Evolutionary conservation across 2,329 filamentous ascomycete genomes (phyloP).

Genomic region (Microcyclospora tardicrescens): DNA sequence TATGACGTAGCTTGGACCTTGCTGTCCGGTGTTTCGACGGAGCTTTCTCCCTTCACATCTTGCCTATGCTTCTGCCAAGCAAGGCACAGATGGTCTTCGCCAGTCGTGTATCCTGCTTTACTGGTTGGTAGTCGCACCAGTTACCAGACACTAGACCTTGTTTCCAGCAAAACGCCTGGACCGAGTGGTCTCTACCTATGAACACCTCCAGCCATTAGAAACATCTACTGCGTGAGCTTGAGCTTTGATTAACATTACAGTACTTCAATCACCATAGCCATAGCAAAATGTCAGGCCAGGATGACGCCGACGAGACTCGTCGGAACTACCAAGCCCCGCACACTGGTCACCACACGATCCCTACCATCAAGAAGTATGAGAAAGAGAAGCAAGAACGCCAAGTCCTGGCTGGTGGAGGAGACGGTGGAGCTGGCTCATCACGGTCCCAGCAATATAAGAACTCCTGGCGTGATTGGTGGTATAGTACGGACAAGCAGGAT

Average conservation of each 20-base stretch:
- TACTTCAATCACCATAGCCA: not conserved
- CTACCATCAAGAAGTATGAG: conserved; percentile 34
- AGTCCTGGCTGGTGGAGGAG: conserved; percentile 17
- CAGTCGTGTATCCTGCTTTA: not conserved
- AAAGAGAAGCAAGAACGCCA: conserved; percentile 32
- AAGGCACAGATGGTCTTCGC: too few species aligned
- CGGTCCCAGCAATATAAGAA: conserved; percentile 24
- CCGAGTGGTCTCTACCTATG: too few species aligned
- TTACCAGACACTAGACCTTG: too few species aligned
- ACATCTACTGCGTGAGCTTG: not conserved
- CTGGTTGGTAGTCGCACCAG: not conserved
- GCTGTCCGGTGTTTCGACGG: too few species aligned
- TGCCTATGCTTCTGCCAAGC: too few species aligned
- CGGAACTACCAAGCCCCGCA: conserved; percentile 31
- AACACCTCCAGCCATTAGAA: not conserved
- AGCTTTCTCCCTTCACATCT: too few species aligned
- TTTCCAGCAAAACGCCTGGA: too few species aligned
- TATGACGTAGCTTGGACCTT: too few species aligned
- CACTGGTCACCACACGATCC: conserved; percentile 31
- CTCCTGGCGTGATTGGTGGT: conserved; percentile 13
- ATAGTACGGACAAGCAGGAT: conserved; percentile 6
- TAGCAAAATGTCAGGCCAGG: conserved; percentile 18
- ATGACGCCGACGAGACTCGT: conserved; percentile 30
- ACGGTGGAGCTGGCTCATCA: conserved; percentile 15
- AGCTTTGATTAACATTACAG: not conserved